Conservation (phyloP, 2,329 filamentous ascomycete genomes). For the Pestalotiopsis sp. region DNA sequence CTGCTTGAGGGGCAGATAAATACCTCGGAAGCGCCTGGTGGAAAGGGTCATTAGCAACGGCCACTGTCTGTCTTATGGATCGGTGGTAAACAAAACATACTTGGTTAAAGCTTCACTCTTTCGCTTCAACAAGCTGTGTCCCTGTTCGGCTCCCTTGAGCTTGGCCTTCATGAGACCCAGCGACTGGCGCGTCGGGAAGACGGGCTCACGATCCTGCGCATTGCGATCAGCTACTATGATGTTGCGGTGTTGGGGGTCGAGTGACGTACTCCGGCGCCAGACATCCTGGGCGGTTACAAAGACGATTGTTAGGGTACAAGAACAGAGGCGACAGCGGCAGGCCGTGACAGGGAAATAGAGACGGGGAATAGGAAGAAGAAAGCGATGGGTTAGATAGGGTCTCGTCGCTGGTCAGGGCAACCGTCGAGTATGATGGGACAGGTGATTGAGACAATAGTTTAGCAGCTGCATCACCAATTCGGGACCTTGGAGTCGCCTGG, state of each 20-base stretch:
- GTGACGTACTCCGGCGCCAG: constrained; percentile 52
- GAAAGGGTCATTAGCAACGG: neutral
- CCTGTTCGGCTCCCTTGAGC: constrained; percentile 89
- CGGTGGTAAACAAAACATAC: constrained; percentile 51
- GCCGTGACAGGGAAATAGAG: neutral
- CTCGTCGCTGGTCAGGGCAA: neutral
- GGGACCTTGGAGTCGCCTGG: neutral
- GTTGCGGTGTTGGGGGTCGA: neutral
- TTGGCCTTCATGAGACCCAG: constrained; percentile 97
- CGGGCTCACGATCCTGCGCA: constrained; percentile 82
- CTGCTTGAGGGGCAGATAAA: constrained; percentile 17
- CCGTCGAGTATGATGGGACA: neutral
- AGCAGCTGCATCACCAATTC: neutral
- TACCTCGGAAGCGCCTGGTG: constrained; percentile 84
- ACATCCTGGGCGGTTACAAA: constrained; percentile 43
- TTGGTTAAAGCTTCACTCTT: constrained; percentile 99
- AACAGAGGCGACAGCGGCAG: neutral
- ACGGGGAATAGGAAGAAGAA: neutral
- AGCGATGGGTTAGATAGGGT: neutral
- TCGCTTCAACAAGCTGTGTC: constrained; percentile 92
- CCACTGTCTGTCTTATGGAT: neutral
- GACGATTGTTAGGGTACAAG: neutral
- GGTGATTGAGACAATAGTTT: neutral
- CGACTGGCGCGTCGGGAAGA: constrained; percentile 97
- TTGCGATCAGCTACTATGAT: constrained; percentile 11